Evolutionary conservation across 768 basidiomycete species (phyloP).

Genomic region (Lactarius vividus): DNA sequence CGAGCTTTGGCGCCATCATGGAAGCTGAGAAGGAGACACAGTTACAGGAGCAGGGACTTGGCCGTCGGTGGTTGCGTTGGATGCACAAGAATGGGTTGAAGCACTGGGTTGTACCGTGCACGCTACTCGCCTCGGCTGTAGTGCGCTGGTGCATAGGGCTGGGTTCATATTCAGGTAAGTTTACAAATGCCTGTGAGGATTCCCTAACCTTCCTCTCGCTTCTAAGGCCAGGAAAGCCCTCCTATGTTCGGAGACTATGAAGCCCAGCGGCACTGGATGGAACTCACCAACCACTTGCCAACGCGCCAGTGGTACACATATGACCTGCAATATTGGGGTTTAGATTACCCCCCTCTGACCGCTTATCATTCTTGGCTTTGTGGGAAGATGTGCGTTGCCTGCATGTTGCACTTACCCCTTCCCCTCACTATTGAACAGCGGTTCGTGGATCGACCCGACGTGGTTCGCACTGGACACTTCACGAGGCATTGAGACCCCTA

Average conservation of each 20-base stretch:
- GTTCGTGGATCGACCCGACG: constrained; percentile 46
- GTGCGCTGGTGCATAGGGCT: constrained; percentile 71
- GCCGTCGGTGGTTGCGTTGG: constrained; percentile 69
- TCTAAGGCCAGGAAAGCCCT: constrained; percentile 65
- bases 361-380: constrained; percentile 87
- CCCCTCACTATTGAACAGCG: constrained; percentile 37
- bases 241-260: constrained; percentile 93
- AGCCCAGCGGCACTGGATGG: constrained; percentile 96
- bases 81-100: constrained; percentile 69
- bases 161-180: constrained; percentile 80
- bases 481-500: constrained; percentile 65
- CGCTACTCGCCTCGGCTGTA: constrained; percentile 51
- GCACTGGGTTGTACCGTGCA: constrained; percentile 55
- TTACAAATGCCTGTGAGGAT: neutral
- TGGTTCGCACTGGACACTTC: constrained; percentile 75
- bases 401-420: neutral
- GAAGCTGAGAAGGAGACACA: constrained; percentile 36
- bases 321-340: constrained; percentile 88
- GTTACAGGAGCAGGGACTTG: constrained; percentile 42
- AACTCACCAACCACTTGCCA: constrained; percentile 77
- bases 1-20: constrained; percentile 46
- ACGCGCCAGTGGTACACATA: constrained; percentile 80
- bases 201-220: neutral
- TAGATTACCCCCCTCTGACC: constrained; percentile 93
- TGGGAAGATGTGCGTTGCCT: constrained; percentile 60